These are phyloP conservation scores for Camellia granthamiana DNA, from an alignment of 148 eudicot genomes.

Conservation along the genomic window DNA sequence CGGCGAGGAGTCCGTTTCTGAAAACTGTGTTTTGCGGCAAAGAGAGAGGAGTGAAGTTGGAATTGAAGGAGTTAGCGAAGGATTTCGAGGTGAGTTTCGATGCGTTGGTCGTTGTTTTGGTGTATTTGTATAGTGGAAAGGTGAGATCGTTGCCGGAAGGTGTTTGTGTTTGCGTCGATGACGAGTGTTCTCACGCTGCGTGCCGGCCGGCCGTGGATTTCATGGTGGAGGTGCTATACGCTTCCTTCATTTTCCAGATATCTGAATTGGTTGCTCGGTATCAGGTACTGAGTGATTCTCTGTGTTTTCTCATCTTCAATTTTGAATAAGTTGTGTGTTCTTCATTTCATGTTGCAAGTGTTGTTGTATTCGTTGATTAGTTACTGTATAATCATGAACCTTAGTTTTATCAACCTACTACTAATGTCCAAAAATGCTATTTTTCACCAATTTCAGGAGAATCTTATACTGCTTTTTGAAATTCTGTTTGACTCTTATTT, in stretches of 20 bases:
- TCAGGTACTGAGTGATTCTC: conserved; percentile 45
- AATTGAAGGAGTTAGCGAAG: conserved; percentile 53
- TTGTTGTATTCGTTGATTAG: not conserved
- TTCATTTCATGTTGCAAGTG: not conserved
- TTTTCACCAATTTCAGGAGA: not conserved
- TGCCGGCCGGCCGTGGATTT: conserved; percentile 76
- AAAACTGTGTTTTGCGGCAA: conserved; percentile 24
- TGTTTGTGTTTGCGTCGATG: conserved; percentile 72
- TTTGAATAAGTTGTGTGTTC: not conserved
- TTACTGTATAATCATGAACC: not conserved
- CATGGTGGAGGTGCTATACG: conserved; percentile 66
- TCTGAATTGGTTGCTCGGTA: conserved; percentile 62
- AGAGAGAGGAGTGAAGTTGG: conserved; percentile 42
- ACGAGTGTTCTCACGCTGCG: conserved; percentile 60
- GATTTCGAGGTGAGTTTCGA: conserved; percentile 69
- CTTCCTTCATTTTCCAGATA: conserved; percentile 64
- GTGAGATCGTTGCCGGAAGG: conserved; percentile 44
- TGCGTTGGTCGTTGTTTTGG: conserved; percentile 56
- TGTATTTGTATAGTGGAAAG: conserved; percentile 67
- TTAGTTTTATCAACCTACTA: not conserved
- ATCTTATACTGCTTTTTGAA: not conserved
- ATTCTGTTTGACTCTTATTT: not conserved
- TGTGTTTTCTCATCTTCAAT: not conserved
- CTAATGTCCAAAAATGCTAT: not conserved
- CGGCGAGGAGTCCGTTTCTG: conserved; percentile 64